Evolutionary conservation across 108 stramenopile species (phyloP).

Genomic region (Poteriospumella lacustris): DNA sequence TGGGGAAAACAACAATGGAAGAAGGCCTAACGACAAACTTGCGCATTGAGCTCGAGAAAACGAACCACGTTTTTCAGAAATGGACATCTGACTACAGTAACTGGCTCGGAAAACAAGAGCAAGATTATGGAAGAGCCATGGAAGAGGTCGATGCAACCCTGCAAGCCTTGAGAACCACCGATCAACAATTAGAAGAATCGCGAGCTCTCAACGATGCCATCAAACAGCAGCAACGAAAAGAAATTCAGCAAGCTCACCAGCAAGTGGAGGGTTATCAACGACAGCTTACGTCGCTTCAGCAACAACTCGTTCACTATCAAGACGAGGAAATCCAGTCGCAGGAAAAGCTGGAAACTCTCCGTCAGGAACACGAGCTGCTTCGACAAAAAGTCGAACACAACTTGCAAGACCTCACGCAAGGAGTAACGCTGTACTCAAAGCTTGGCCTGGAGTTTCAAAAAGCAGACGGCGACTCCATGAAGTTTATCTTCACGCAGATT

Average conservation of each 20-base stretch:
- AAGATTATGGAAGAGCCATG: neutral
- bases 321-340: neutral
- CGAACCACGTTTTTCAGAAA: neutral
- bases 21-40: neutral
- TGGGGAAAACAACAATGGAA: no score
- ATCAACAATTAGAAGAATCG: constrained; percentile 2
- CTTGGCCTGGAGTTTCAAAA: constrained; percentile 19
- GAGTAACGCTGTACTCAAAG: neutral
- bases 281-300: neutral
- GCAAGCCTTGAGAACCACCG: neutral
- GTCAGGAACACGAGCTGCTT: neutral
- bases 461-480: constrained; percentile 20
- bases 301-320: neutral
- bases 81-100: neutral
- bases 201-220: constrained; percentile 5
- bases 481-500: constrained; percentile 28
- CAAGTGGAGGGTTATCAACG: no score
- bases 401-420: neutral
- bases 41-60: neutral
- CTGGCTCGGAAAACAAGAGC: neutral
- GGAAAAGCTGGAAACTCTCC: neutral
- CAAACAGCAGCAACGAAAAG: neutral
- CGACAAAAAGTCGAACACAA: neutral
- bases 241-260: neutral
- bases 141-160: neutral